Evolutionary conservation across 768 basidiomycete species (phyloP), one percentile per base, ranked within the genome.

Genomic region (Lactarius evosmus): DNA sequence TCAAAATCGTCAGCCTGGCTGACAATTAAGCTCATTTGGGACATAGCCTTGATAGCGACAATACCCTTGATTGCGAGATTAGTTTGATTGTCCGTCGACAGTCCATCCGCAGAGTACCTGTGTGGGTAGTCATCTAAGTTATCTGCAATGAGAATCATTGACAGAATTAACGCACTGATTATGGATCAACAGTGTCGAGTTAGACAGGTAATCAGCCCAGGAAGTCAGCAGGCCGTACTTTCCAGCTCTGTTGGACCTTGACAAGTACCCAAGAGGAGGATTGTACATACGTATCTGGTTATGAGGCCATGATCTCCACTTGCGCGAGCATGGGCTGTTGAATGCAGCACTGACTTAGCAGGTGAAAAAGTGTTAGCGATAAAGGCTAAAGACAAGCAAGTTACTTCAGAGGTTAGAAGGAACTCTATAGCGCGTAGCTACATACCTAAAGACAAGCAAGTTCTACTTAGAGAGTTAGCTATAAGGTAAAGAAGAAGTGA

Each of bases 61-160:
- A 87, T 85, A 36, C 87, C 87, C 69, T 89, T 89, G 73, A 88
- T 83, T 5, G 86, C 87, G 22, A 87, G 76, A 69, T 87, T 88
- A 14, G 86, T 88, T 70, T 86, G 84, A 68, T 88, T 87, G 8
- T 78, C 78, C 17, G 27, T 61, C 9, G 52, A 25, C 22, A 46
- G n/a, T 1, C n/a, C 9, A 54, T 70, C 67, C 3, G 65, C 61
- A 14, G 61, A 54, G 4, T 27, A 27, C 40, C 70, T 68, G 49
- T 62, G 32, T 22, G 19, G 25, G 7, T 17, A 16, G 36, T 33
- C 52, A 14, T 46, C 54, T 55, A 59, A 38, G 14, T 66, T 33
- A 27, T 64, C 44, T 46, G 53, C 8, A 17, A 7, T n/a, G 12
- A 11, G n/a, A 0, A 81, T 80, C 29, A 81, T 79, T 81, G 27